Evolutionary conservation across 2,329 filamentous ascomycete genomes (phyloP).

Genomic region (Ilyonectria mors-panacis): DNA sequence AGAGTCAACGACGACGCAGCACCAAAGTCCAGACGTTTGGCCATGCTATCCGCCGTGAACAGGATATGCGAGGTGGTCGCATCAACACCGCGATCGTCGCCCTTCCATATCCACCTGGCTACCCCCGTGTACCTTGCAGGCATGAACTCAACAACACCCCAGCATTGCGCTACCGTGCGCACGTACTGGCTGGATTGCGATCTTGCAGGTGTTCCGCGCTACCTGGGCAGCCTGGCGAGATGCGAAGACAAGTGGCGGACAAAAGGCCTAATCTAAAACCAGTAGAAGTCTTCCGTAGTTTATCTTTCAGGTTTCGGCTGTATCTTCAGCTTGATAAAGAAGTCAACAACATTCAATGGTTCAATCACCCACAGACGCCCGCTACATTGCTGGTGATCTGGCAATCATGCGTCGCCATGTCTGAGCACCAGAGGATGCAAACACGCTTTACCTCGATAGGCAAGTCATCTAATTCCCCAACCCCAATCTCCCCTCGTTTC

Average conservation of each 20-base stretch:
- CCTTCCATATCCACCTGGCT: conserved; percentile 58
- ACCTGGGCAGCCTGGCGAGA: conserved; percentile 46
- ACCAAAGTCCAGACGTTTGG: conserved; percentile 2
- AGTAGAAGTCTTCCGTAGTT: too few species aligned
- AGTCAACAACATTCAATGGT: background rate
- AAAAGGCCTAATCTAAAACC: conserved; percentile 37
- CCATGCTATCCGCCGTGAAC: conserved; percentile 52
- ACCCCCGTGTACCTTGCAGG: conserved; percentile 55
- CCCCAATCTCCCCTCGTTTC: background rate
- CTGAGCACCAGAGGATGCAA: background rate
- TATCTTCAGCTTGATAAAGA: background rate
- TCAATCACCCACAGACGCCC: background rate
- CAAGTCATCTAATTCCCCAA: background rate
- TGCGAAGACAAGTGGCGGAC: conserved; percentile 54
- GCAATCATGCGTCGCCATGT: background rate
- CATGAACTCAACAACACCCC: conserved; percentile 50
- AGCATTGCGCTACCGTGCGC: conserved; percentile 54
- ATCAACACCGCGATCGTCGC: conserved; percentile 50
- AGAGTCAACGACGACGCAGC: background rate
- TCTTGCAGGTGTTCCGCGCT: conserved; percentile 55
- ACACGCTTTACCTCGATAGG: background rate
- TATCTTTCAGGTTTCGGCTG: background rate
- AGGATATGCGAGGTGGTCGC: conserved; percentile 54
- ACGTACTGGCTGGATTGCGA: conserved; percentile 57
- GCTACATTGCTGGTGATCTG: background rate